Conservation (phyloP, 2,329 filamentous ascomycete species). For the Trichoderma lentiforme region DNA sequence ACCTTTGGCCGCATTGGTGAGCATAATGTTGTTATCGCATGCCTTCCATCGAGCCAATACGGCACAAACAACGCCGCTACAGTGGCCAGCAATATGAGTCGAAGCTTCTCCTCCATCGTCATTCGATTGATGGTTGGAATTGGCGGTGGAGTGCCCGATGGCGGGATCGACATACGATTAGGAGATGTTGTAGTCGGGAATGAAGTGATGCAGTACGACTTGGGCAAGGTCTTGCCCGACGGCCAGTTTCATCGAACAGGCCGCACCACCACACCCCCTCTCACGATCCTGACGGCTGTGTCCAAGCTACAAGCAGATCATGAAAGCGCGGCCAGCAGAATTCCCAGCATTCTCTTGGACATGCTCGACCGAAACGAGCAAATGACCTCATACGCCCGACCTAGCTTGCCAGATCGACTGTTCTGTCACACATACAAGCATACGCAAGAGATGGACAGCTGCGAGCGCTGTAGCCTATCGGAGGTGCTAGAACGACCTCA, state of each 20-base stretch:
- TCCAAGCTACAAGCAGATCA: neutral
- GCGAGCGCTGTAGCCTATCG: neutral
- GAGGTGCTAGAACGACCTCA: neutral
- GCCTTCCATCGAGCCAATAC: conserved; percentile 18
- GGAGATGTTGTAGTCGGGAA: neutral
- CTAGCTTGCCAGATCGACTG: neutral
- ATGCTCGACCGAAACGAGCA: neutral
- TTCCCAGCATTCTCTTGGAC: neutral
- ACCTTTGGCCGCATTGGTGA: neutral
- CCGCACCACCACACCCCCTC: neutral
- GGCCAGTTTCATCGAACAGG: neutral
- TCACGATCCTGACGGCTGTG: neutral
- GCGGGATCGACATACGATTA: neutral
- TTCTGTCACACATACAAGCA: neutral
- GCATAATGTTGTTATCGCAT: conserved; percentile 7
- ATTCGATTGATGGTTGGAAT: conserved; percentile 5
- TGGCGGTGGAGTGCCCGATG: neutral
- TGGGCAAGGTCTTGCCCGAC: neutral
- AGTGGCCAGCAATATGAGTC: conserved; percentile 32
- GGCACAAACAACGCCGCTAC: conserved; percentile 30
- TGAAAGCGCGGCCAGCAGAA: neutral
- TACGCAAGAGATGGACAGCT: neutral
- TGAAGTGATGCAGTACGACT: neutral
- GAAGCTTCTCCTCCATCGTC: conserved; percentile 29
- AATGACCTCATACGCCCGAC: neutral